Conservation (phyloP, 345 rosid genomes). For the Salix purpurea region DNA sequence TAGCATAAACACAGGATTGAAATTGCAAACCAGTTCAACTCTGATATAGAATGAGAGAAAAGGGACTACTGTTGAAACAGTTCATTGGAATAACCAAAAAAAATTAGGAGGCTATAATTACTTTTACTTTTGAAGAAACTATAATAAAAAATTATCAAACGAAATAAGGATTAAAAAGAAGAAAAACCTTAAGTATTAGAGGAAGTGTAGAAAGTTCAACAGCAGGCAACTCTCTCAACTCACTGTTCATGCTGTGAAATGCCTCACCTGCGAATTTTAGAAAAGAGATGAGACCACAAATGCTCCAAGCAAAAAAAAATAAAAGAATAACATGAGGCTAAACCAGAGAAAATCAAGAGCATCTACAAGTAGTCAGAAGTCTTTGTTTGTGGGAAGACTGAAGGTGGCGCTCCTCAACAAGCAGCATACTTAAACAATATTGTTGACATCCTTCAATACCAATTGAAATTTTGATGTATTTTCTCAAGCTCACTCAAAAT, state of each 20-base stretch:
- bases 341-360: neutral
- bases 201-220: conserved; percentile 93
- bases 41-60: too few species aligned
- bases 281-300: neutral
- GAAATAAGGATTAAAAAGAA: conserved; percentile 2
- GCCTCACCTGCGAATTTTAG: conserved; percentile 57
- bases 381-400: neutral
- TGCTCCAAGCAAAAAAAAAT: neutral
- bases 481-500: neutral
- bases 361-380: neutral
- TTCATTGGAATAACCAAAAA: neutral
- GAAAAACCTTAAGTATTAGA: conserved; percentile 66
- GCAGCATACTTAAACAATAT: neutral
- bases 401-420: neutral
- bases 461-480: too few species aligned
- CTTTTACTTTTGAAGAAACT: neutral
- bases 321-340: neutral
- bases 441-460: neutral
- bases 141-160: neutral
- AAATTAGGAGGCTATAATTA: neutral
- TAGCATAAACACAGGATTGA: neutral
- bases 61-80: neutral
- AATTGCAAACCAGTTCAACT: neutral
- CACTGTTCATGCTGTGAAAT: conserved; percentile 71
- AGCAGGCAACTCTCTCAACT: conserved; percentile 86